Base-by-base conservation (phyloP, 768 basidiomycete genomes). In the Psilocybe sp. region DNA sequence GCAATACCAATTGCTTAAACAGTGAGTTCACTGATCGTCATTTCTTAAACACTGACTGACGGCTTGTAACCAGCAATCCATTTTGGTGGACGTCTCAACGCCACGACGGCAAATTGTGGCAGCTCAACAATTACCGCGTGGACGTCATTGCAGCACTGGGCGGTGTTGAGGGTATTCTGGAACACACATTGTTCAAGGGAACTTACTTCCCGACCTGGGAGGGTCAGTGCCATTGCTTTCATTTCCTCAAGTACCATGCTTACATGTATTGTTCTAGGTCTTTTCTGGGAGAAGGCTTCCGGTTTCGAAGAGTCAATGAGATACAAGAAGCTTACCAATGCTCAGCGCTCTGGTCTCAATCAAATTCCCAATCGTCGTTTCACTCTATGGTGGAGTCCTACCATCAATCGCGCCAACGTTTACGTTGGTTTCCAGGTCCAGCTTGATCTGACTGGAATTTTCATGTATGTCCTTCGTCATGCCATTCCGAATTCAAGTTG, bases 371-470 rank as follows among this genome's bases (percentile, higher is more conserved):
- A 98, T 66, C 94, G 96, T 85, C 91, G 92, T 11, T 98, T 98
- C 76, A 98, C 96, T 3, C 78, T 99, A 9, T 99, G 97, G 97
- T 97, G 94, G 94, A 92, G 90, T 64, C 95, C 95, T 19, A 98
- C 96, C 0, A 98, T 98, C 75, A 98, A 98, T 70, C 92, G 97
- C 57, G 96, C 97, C 47, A 99, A 99, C 64, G 95, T 98, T 64
- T 97, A 97, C 62, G 95, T 98, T 66, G 97, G 97, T 82, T 99
- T 99, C 91, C 97, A 98, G 68, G 97, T 99, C 15, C 96, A 98
- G 63, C 81, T 99, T 40, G 97, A 99, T 79, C 69, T 99, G 54
- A 99, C 97, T 12, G 94, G 93, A 62, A 93, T 95, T 54, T 95
- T 96, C 78, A 95, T 92, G 88, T 80, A 41, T 63, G 78, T 60